Evolutionary conservation across 805 yeast genomes (phyloP), one percentile per base, ranked within the genome.

Genomic region (Hanseniaspora occidentalis): DNA sequence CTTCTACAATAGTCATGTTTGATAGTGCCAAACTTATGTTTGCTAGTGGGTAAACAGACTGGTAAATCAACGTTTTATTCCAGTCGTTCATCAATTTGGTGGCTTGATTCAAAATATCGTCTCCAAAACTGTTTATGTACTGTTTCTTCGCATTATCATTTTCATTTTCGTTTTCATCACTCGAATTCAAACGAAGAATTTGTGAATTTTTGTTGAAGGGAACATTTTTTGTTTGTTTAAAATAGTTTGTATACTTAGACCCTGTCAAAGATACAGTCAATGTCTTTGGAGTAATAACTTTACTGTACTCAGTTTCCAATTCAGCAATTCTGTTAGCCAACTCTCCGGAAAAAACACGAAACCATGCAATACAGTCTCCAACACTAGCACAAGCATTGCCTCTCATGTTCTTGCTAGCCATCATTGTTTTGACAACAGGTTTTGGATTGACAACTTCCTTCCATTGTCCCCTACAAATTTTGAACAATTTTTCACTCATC

Each of bases 261-360:
- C 67, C 58, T 37, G 59, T 58, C 3, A 70, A 44, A 26, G 58
- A 62, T 2, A 71, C 48, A 11, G 65, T 55, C 2, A 73, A 45
- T 0, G 79, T 73, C 44, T 65, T 67, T 7, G 81, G 79, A 24
- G 75, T 53, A 8, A 58, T 41, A 0, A 56, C 43, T 39, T 52
- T 56, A 17, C 50, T 52, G 40, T 55, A 56, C 44, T 67, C 67
- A 49, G 85, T 94, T 46, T 83, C 88, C 17, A 80, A 51, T 49
- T 89, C 97, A 22, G 70, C 64, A 4, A 88, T 56, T 41, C 98
- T 57, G 38, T 77, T 75, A 22, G 71, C 61, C 23, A 89, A 58
- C 50, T 89, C 98, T 0, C 86, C 88, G 2, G 82, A 70, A 62
- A 79, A 88, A 0, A 89, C 94, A 29, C 69, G 74, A 6, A 89